phyloP scores from a whole-genome alignment of 257 asterid species.

The Nicotiana otophora region DNA sequence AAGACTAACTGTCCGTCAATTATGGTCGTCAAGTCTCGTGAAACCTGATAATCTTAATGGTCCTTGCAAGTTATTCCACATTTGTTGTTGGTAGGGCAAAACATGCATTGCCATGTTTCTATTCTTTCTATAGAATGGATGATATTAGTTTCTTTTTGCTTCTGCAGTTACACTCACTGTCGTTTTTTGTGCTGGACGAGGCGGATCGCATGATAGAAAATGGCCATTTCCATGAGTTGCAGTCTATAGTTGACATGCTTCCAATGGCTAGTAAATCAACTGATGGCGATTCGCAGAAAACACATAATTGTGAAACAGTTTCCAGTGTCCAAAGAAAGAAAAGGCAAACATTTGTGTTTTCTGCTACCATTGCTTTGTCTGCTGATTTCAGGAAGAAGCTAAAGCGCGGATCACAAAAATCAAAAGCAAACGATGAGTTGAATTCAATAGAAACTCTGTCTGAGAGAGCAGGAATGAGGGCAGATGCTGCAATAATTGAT shows the following conservation, averaged over 20 bases:
- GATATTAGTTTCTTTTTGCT: slow-evolving; percentile 6
- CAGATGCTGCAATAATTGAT: slow-evolving; percentile 77
- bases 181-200: slow-evolving; percentile 96
- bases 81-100: not conserved
- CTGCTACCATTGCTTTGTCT: slow-evolving; percentile 94
- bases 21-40: not conserved
- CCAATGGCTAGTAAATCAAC: slow-evolving; percentile 58
- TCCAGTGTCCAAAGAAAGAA: slow-evolving; percentile 71
- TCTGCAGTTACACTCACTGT: slow-evolving; percentile 83
- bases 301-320: slow-evolving; percentile 56
- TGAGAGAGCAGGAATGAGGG: slow-evolving; percentile 92
- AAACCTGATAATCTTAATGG: slow-evolving; percentile 2
- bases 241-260: slow-evolving; percentile 93
- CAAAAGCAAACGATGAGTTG: slow-evolving; percentile 50
- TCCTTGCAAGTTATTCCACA: not conserved
- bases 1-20: not conserved
- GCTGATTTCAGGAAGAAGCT: slow-evolving; percentile 86
- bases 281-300: slow-evolving; percentile 42
- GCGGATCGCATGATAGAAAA: slow-evolving; percentile 98
- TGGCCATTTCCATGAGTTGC: slow-evolving; percentile 93
- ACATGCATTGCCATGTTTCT: slow-evolving; percentile 2
- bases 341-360: slow-evolving; percentile 92
- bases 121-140: not conserved
- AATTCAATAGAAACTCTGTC: slow-evolving; percentile 87
- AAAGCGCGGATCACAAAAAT: slow-evolving; percentile 59